Evolutionary conservation across 2,329 filamentous ascomycete species (phyloP).

Genomic region (Pseudogymnoascus sp.): DNA sequence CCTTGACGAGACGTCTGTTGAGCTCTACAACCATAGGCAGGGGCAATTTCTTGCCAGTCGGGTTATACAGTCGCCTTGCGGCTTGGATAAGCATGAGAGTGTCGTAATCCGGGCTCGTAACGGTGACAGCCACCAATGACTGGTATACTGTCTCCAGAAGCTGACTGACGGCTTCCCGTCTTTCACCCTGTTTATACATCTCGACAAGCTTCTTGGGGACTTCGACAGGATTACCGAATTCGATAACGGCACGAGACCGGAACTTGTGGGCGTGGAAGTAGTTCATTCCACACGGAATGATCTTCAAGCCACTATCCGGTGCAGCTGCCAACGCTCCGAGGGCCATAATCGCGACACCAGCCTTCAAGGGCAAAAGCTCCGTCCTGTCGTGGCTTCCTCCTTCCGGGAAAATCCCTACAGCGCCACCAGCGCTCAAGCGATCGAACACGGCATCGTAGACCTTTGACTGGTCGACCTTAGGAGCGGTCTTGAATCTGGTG

Average conservation of each 20-base stretch:
- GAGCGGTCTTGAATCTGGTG: conserved; percentile 77
- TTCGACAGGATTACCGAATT: conserved; percentile 86
- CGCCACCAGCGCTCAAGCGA: conserved; percentile 72
- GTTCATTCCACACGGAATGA: conserved; percentile 97
- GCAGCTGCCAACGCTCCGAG: conserved; percentile 79
- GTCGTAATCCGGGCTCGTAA: conserved; percentile 88
- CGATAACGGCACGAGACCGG: conserved; percentile 86
- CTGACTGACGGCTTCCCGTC: conserved; percentile 77
- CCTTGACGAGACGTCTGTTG: conserved; percentile 81
- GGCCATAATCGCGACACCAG: conserved; percentile 96
- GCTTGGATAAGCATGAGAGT: conserved; percentile 96
- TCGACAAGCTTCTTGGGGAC: conserved; percentile 75
- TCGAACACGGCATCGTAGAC: conserved; percentile 92
- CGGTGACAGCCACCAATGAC: conserved; percentile 77
- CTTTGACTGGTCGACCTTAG: conserved; percentile 86
- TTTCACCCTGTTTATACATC: conserved; percentile 74
- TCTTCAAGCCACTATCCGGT: conserved; percentile 81
- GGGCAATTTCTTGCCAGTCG: conserved; percentile 86
- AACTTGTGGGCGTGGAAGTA: conserved; percentile 99
- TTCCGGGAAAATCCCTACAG: conserved; percentile 94
- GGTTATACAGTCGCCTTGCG: conserved; percentile 85
- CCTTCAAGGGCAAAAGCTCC: conserved; percentile 85
- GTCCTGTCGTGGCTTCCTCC: conserved; percentile 93
- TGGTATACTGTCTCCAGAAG: conserved; percentile 83
- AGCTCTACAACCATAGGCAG: conserved; percentile 89